These are phyloP conservation scores for Barnettozyma vustinii DNA, from an alignment of 805 yeast genomes.

Conservation along the genomic window DNA sequence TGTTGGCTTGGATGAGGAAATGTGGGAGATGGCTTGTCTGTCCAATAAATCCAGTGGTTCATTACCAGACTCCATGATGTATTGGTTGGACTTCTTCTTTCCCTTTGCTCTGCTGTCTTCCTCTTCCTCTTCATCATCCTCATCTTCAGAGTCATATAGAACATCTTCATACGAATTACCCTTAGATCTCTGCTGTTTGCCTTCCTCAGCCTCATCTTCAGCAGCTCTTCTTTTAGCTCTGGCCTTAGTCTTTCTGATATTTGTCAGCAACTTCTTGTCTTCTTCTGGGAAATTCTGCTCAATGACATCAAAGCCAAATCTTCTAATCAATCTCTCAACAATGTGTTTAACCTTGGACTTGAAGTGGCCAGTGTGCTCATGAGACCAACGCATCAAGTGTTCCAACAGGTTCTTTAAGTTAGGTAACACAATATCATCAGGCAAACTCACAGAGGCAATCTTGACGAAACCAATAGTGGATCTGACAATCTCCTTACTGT, in stretches of 20 bases:
- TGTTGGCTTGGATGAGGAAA: slow-evolving; percentile 78
- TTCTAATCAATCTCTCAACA: slow-evolving; percentile 82
- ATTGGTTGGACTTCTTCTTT: slow-evolving; percentile 44
- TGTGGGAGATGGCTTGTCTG: slow-evolving; percentile 75
- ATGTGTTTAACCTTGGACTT: slow-evolving; percentile 90
- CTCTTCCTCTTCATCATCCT: slow-evolving; percentile 38
- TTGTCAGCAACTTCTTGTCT: slow-evolving; percentile 74
- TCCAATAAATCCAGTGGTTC: slow-evolving; percentile 91
- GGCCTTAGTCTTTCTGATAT: slow-evolving; percentile 80
- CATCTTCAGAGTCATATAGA: slow-evolving; percentile 66
- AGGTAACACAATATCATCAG: slow-evolving; percentile 66
- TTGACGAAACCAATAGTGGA: slow-evolving; percentile 92
- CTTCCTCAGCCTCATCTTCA: slow-evolving; percentile 34
- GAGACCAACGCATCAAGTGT: slow-evolving; percentile 85
- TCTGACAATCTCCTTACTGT: slow-evolving; percentile 89
- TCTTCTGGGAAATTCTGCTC: slow-evolving; percentile 85
- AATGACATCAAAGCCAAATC: slow-evolving; percentile 84
- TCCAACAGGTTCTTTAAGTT: slow-evolving; percentile 61
- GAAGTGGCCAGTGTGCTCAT: slow-evolving; percentile 94
- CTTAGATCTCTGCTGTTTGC: slow-evolving; percentile 41
- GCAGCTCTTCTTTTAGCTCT: slow-evolving; percentile 73
- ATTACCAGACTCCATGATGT: slow-evolving; percentile 64
- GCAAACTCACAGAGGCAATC: slow-evolving; percentile 77
- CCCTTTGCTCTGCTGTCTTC: slow-evolving; percentile 26
- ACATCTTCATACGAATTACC: slow-evolving; percentile 93